A percentile compares a stretch with the other conserved stretches of the same genome.
Conservation (phyloP, 1,139 yeast species). For the Trichomonascaceae sp. region DNA sequence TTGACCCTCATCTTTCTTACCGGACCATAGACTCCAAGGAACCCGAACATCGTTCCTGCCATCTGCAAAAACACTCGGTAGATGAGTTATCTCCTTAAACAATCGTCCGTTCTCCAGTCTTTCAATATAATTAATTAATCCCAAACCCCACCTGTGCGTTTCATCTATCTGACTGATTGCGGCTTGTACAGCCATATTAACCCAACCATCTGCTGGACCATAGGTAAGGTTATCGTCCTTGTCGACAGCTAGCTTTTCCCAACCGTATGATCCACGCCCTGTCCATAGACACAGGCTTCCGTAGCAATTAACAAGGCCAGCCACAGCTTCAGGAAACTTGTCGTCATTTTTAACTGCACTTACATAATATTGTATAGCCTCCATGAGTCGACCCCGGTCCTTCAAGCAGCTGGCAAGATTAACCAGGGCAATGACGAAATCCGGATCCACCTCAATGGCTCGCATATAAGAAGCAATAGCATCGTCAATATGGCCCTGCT, state of each 20-base stretch:
- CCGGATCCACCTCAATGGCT: constrained; percentile 31
- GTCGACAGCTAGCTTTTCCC: constrained; percentile 29
- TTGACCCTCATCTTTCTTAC: constrained; percentile 26
- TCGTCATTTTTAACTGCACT: constrained; percentile 30
- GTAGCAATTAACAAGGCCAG: constrained; percentile 31
- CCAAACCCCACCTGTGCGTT: constrained; percentile 29
- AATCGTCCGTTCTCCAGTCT: constrained; percentile 13
- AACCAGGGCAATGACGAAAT: constrained; percentile 31
- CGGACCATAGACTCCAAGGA: constrained; percentile 15
- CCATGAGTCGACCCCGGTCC: constrained; percentile 31
- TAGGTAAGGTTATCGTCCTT: constrained; percentile 22
- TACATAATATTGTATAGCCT: constrained; percentile 28
- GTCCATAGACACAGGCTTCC: constrained; percentile 32
- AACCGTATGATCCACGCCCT: constrained; percentile 30
- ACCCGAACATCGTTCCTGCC: constrained; percentile 17
- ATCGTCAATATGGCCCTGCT: constrained; percentile 28
- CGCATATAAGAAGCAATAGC: constrained; percentile 30
- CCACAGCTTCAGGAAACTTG: constrained; percentile 30
- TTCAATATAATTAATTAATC: constrained; percentile 19
- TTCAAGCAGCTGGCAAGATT: constrained; percentile 32
- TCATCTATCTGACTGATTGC: constrained; percentile 25
- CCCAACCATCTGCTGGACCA: constrained; percentile 25
- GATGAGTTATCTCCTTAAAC: constrained; percentile 13
- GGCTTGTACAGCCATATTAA: constrained; percentile 23
- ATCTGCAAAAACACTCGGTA: background rate